These are phyloP conservation scores for Lophium mytilinum DNA, from an alignment of 495 filamentous ascomycete genomes.

Conservation along the genomic window DNA sequence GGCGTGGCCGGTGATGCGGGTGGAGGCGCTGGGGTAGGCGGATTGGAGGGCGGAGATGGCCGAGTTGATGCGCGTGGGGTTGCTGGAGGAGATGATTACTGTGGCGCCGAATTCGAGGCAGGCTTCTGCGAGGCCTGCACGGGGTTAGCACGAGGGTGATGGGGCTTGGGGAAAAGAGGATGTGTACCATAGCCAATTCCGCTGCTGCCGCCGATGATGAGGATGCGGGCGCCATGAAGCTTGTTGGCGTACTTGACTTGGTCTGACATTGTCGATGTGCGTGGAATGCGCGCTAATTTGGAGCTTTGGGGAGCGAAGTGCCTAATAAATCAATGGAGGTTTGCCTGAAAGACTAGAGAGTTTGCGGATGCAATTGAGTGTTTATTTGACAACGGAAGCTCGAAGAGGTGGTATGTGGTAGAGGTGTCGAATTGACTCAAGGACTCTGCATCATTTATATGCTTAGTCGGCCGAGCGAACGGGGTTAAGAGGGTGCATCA, in stretches of 20 bases:
- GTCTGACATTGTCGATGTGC: constrained; percentile 14
- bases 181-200: constrained; percentile 27
- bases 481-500: too few relatives aligned
- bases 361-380: background rate
- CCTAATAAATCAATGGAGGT: too few relatives aligned
- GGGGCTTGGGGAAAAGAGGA: too few relatives aligned
- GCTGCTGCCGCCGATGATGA: constrained; percentile 24
- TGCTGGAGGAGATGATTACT: constrained; percentile 32
- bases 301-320: background rate
- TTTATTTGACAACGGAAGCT: background rate
- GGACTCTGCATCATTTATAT: too few relatives aligned
- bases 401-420: too few relatives aligned
- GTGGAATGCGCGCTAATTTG: too few relatives aligned
- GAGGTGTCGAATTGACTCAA: too few relatives aligned
- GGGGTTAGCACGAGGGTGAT: too few relatives aligned
- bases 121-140: constrained; percentile 29
- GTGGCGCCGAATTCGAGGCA: constrained; percentile 27
- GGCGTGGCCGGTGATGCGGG: constrained; percentile 18
- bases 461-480: too few relatives aligned
- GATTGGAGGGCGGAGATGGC: constrained; percentile 21
- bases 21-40: constrained; percentile 24
- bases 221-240: constrained; percentile 16
- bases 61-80: constrained; percentile 20
- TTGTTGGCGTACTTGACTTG: constrained; percentile 21
- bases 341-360: too few relatives aligned